phyloP scores from a whole-genome alignment of 306 rosid genomes.

The Sicyos edulis region DNA sequence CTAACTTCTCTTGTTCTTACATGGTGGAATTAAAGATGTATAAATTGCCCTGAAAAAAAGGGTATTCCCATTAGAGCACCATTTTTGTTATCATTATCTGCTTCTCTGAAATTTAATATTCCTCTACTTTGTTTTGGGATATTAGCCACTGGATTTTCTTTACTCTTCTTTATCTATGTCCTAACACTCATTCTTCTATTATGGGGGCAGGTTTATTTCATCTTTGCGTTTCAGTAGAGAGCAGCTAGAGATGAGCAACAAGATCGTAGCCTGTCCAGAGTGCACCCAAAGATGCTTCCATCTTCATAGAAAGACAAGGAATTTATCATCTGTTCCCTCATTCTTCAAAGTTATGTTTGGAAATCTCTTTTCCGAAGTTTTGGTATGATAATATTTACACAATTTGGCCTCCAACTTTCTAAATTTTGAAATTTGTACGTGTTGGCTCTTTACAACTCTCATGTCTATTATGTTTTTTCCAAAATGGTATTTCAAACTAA shows the following conservation, averaged over 20 bases:
- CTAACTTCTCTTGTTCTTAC: too few relatives aligned
- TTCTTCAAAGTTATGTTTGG: slow-evolving; percentile 62
- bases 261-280: slow-evolving; percentile 28
- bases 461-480: not conserved
- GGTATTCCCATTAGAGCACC: too few relatives aligned
- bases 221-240: slow-evolving; percentile 5
- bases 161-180: too few relatives aligned
- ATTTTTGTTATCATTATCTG: not conserved
- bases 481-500: slow-evolving; percentile 10
- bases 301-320: slow-evolving; percentile 34
- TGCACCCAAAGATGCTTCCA: slow-evolving; percentile 37
- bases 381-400: slow-evolving; percentile 33
- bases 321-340: slow-evolving; percentile 22
- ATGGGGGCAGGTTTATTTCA: not conserved
- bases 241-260: slow-evolving; percentile 30
- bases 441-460: not conserved
- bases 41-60: too few relatives aligned
- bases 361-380: slow-evolving; percentile 24
- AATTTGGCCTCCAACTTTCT: not conserved
- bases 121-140: too few relatives aligned
- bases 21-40: too few relatives aligned
- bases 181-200: not conserved
- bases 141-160: too few relatives aligned
- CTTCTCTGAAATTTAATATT: not conserved
- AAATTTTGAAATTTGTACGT: slow-evolving; percentile 1